Conservation (phyloP, 495 filamentous ascomycete species). For the Tuber melanosporum region DNA sequence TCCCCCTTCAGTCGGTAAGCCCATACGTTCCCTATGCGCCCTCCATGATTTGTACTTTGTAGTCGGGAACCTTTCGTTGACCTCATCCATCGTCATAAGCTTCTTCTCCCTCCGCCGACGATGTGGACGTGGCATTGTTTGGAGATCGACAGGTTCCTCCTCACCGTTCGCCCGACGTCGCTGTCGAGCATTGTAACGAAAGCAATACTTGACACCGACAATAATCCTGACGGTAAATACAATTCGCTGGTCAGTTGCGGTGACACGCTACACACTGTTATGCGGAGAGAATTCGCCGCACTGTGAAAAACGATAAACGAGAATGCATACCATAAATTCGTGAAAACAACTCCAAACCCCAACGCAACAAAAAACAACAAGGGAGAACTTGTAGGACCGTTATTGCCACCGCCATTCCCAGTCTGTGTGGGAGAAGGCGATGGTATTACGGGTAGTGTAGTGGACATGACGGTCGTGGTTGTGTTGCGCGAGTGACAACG, state of each 20-base stretch:
- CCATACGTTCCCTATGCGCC: constrained; percentile 70
- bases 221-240: constrained; percentile 63
- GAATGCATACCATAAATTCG: constrained; percentile 80
- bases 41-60: constrained; percentile 96
- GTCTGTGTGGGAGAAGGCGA: constrained; percentile 9
- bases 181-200: constrained; percentile 93
- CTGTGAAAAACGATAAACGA: constrained; percentile 17
- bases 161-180: constrained; percentile 70
- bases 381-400: constrained; percentile 72
- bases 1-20: constrained; percentile 75
- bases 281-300: not conserved
- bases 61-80: constrained; percentile 92
- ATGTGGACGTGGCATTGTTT: constrained; percentile 70
- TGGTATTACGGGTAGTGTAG: constrained; percentile 4
- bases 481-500: not conserved
- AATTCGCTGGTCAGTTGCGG: constrained; percentile 15
- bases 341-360: constrained; percentile 97
- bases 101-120: constrained; percentile 89
- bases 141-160: constrained; percentile 79
- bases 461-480: constrained; percentile 1
- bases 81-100: constrained; percentile 96
- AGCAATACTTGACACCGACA: constrained; percentile 98
- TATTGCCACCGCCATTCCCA: constrained; percentile 34
- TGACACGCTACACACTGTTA: constrained; percentile 17
- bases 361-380: constrained; percentile 94